Evolutionary conservation across 2,329 filamentous ascomycete genomes (phyloP), one percentile per base, ranked within the genome.

Genomic region (Thelonectria discophora): DNA sequence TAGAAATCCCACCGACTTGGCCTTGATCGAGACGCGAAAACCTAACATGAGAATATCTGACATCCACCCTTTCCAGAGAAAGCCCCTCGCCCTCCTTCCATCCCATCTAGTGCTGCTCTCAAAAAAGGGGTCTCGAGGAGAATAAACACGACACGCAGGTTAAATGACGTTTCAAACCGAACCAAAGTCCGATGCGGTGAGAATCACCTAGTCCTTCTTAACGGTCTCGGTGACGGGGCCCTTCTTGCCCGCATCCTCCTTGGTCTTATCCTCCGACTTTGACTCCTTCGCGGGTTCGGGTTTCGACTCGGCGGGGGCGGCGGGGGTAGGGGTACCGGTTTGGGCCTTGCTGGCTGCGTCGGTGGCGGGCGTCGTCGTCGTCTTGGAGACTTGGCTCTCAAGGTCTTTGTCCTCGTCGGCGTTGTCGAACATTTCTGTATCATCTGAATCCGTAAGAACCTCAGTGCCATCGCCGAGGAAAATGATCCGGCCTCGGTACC

Each of bases 381-480:
- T 74, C 80, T 92, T 94, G 75, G 87, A 86, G 63, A 95, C 91
- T 80, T 97, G 93, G 77, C 90, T 94, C 67, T 87, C 89, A 66
- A 94, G 84, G 75, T 97, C 93, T 77, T 92, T 92, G 74, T 96
- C 92, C 74, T 96, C 92, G 75, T 93, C 90, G 72, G 81, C 78
- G 74, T 93, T 90, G 77, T 97, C 93, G 79, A 97, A 97, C 89
- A 97, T 94, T 73, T 97, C 93, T 67, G 91, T 88, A 75, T 97
- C 93, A 78, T 93, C 89, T 76, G 91, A 91, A 78, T 95, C 93
- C 70, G 92, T 93, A 74, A 94, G 84, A 76, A 97, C 88, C 82
- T 97, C 94, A 73, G 93, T 97, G 73, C 94, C 95, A 82, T 98
- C 94, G 69, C 94, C 94, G 70, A 99, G 87, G 76, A 97, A 89